A percentile compares a stretch with the other conserved stretches of the same genome.
Evolutionary conservation across 1,139 yeast species (phyloP).

Genomic region (Candida freyschussii): DNA sequence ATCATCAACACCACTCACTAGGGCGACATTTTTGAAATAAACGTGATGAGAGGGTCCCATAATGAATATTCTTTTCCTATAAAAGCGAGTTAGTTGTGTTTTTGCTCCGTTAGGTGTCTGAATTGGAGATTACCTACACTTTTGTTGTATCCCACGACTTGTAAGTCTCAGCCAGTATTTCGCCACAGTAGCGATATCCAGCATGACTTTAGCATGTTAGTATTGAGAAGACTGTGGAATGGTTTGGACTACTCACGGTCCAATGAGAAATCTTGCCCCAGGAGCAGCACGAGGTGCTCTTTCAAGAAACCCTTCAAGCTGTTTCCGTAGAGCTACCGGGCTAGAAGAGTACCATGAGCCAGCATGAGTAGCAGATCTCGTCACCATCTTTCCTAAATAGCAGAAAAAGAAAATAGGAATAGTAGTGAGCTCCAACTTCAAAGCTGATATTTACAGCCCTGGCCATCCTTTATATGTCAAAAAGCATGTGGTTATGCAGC

Average conservation of each 20-base stretch:
- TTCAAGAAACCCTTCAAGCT: slow-evolving; percentile 43
- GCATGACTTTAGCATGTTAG: slow-evolving; percentile 64
- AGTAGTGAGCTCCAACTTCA: too few species aligned
- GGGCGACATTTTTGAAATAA: slow-evolving; percentile 61
- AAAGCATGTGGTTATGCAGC: too few species aligned
- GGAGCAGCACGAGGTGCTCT: slow-evolving; percentile 28
- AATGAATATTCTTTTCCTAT: slow-evolving; percentile 60
- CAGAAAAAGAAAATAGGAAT: too few species aligned
- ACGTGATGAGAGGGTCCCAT: slow-evolving; percentile 94
- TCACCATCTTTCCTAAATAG: slow-evolving; percentile 1
- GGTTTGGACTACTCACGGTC: slow-evolving; percentile 34
- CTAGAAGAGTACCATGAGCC: slow-evolving; percentile 80
- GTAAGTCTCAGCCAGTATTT: slow-evolving; percentile 73
- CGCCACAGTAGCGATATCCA: slow-evolving; percentile 82
- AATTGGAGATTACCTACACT: slow-evolving; percentile 28
- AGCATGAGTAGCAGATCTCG: slow-evolving; percentile 63
- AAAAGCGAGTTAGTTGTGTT: slow-evolving; percentile 8
- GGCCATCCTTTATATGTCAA: too few species aligned
- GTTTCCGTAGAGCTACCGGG: slow-evolving; percentile 38
- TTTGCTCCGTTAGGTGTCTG: background rate
- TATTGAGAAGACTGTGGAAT: background rate
- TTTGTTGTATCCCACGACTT: slow-evolving; percentile 58
- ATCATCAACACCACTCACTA: slow-evolving; percentile 46
- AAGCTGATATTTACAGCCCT: too few species aligned
- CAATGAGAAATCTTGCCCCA: slow-evolving; percentile 54